Evolutionary conservation across 1,284 basidiomycete genomes (phyloP).

Genomic region (Naganishia albida): DNA sequence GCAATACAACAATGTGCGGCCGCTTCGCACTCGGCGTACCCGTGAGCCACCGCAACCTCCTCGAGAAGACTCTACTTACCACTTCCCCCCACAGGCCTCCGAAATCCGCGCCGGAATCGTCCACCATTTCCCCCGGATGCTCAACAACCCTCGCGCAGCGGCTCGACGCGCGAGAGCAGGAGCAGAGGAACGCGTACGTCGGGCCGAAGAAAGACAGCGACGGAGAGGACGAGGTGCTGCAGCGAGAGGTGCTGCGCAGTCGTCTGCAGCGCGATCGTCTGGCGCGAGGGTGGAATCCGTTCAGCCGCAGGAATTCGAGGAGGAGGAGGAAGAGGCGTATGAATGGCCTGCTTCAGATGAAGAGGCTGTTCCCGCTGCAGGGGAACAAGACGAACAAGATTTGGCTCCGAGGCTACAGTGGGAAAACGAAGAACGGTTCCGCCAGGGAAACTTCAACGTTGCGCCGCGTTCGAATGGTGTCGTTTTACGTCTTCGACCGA

Average conservation of each 20-base stretch:
- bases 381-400: constrained; percentile 32
- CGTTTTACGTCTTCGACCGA: constrained; percentile 38
- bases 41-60: constrained; percentile 47
- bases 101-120: constrained; percentile 47
- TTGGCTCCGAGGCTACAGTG: not conserved
- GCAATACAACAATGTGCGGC: constrained; percentile 60
- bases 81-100: constrained; percentile 64
- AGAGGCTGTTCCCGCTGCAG: constrained; percentile 35
- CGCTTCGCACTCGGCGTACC: constrained; percentile 63
- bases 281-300: not conserved
- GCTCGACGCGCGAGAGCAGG: constrained; percentile 40
- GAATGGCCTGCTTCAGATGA: constrained; percentile 27
- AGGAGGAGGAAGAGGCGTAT: constrained; percentile 27
- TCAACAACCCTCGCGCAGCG: constrained; percentile 2
- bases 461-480: constrained; percentile 47
- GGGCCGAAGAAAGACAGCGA: constrained; percentile 12
- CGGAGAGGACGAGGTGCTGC: not conserved
- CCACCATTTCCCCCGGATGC: constrained; percentile 41
- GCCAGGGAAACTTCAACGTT: constrained; percentile 46
- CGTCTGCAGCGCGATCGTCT: not conserved
- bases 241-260: not conserved
- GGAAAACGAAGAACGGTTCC: constrained; percentile 30
- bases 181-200: constrained; percentile 39
- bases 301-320: not conserved
- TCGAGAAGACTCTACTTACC: constrained; percentile 46